These are phyloP conservation scores for Stevia rebaudiana DNA, from an alignment of 140 eudicot species.

Conservation along the genomic window DNA sequence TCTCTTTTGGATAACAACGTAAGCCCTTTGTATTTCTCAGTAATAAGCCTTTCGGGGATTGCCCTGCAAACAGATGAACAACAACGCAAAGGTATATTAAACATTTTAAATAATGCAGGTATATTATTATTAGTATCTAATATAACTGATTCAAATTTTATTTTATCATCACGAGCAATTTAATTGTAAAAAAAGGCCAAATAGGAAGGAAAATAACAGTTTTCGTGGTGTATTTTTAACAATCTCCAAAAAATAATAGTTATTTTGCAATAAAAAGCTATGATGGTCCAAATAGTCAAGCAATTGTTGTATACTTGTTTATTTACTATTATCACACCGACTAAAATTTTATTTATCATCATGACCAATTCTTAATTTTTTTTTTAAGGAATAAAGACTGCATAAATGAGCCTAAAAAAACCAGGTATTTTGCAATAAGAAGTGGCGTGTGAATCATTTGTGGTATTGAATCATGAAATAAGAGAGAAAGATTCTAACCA, in stretches of 20 bases:
- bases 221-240: background rate
- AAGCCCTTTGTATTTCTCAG: conserved; percentile 24
- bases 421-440: background rate
- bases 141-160: background rate
- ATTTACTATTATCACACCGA: too few relatives aligned
- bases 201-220: background rate
- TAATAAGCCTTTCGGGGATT: conserved; percentile 77
- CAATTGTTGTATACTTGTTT: too few relatives aligned
- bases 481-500: conserved; percentile 32
- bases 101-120: too few relatives aligned
- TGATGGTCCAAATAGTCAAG: too few relatives aligned
- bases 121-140: background rate
- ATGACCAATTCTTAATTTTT: too few relatives aligned
- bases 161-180: too few relatives aligned
- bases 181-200: too few relatives aligned
- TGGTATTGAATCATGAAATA: background rate
- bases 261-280: too few relatives aligned
- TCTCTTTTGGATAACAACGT: conserved; percentile 11
- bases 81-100: too few relatives aligned
- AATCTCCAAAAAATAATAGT: background rate
- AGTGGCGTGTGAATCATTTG: background rate
- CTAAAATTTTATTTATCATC: too few relatives aligned
- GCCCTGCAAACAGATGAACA: conserved; percentile 34
- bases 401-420: too few relatives aligned
- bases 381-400: too few relatives aligned